Evolutionary conservation across 495 filamentous ascomycete genomes (phyloP).

Genomic region (Talaromyces liani): DNA sequence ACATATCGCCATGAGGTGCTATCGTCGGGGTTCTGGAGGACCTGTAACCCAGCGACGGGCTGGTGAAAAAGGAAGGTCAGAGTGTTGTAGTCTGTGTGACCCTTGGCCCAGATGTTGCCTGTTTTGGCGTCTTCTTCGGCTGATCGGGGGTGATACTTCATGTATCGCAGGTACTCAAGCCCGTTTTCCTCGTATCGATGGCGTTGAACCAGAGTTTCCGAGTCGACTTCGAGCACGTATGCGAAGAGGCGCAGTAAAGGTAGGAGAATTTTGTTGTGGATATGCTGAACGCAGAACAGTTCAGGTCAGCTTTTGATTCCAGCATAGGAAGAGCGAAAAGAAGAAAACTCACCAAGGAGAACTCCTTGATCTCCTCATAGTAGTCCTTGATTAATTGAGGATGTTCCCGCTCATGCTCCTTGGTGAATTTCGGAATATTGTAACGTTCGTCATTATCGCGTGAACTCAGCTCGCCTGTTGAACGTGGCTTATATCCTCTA

Average conservation of each 20-base stretch:
- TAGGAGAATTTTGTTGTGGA: slow-evolving; percentile 35
- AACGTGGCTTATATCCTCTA: slow-evolving; percentile 22
- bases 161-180: slow-evolving; percentile 45
- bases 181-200: slow-evolving; percentile 42
- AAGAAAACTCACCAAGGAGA: neutral
- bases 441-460: slow-evolving; percentile 48
- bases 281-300: slow-evolving; percentile 19
- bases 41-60: slow-evolving; percentile 48
- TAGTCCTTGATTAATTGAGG: slow-evolving; percentile 22
- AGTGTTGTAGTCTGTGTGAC: slow-evolving; percentile 47
- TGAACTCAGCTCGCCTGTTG: slow-evolving; percentile 10
- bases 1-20: slow-evolving; percentile 23
- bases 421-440: slow-evolving; percentile 47
- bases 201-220: slow-evolving; percentile 40
- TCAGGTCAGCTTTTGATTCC: slow-evolving; percentile 13
- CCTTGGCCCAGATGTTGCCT: slow-evolving; percentile 34
- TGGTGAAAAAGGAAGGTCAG: slow-evolving; percentile 49
- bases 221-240: slow-evolving; percentile 43
- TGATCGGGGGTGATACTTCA: slow-evolving; percentile 42
- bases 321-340: neutral
- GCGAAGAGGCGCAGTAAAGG: slow-evolving; percentile 42
- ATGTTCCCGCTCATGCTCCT: slow-evolving; percentile 33
- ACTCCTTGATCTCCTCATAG: neutral
- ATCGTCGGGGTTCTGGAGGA: slow-evolving; percentile 17
- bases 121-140: slow-evolving; percentile 36